Percentiles rank a stretch among this genome's conserved stretches.
phyloP scores from a whole-genome alignment of 202 grass and related monocot species.

The Carex arenaria region DNA sequence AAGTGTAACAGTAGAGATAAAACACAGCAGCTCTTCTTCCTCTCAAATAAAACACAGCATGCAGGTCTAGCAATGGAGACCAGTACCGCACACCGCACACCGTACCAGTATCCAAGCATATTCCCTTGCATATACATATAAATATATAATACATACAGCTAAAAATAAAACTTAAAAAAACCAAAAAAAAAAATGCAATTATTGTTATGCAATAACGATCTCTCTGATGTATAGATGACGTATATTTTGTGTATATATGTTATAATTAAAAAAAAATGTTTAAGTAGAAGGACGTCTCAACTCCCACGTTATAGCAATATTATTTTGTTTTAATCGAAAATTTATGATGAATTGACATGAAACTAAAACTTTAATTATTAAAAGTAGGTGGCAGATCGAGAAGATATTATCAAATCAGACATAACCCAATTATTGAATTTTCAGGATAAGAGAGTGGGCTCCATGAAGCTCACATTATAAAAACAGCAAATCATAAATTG shows the following conservation, averaged over 20 bases:
- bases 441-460: neutral
- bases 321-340: neutral
- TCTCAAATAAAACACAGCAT: no score
- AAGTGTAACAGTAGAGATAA: no score
- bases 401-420: neutral
- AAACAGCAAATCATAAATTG: neutral
- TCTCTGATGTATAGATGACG: neutral
- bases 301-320: neutral
- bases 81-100: no score
- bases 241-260: neutral
- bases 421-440: neutral
- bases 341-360: neutral
- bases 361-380: neutral
- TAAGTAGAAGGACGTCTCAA: neutral
- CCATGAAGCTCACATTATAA: neutral
- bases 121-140: no score
- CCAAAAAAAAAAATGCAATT: neutral
- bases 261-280: neutral
- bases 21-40: no score
- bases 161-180: no score
- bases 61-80: no score
- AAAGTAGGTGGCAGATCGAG: neutral
- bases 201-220: neutral
- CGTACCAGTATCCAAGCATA: no score
- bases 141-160: no score